phyloP scores from a whole-genome alignment of 768 basidiomycete genomes.

The Gloeostereum incarnatum region DNA sequence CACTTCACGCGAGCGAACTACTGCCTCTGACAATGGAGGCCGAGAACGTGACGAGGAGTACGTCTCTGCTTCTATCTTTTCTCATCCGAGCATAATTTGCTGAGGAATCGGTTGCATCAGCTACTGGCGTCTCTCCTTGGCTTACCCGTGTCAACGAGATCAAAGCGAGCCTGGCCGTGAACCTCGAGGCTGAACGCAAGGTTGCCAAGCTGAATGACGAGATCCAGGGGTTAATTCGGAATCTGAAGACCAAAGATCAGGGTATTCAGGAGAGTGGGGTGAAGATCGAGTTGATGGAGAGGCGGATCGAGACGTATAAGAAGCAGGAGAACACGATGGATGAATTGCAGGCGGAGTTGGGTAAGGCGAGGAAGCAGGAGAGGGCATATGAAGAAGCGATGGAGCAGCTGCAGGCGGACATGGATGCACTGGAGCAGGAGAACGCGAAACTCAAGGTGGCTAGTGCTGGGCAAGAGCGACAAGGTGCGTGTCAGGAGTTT shows the following conservation, averaged over 20 bases:
- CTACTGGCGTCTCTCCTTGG: slow-evolving; percentile 80
- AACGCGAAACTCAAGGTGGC: slow-evolving; percentile 72
- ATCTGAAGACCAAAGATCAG: slow-evolving; percentile 84
- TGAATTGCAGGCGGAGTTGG: slow-evolving; percentile 74
- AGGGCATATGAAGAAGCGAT: slow-evolving; percentile 88
- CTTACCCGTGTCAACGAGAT: slow-evolving; percentile 72
- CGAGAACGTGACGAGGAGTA: slow-evolving; percentile 76
- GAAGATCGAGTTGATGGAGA: slow-evolving; percentile 93
- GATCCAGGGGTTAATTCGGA: slow-evolving; percentile 78
- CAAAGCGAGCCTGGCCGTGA: slow-evolving; percentile 74
- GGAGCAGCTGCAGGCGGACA: slow-evolving; percentile 84
- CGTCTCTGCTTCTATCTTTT: slow-evolving; percentile 13
- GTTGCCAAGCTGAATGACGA: slow-evolving; percentile 83
- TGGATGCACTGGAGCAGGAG: slow-evolving; percentile 83
- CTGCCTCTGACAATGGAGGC: slow-evolving; percentile 64
- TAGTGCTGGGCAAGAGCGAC: slow-evolving; percentile 58
- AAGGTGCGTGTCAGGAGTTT: slow-evolving; percentile 35
- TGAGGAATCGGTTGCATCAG: slow-evolving; percentile 22
- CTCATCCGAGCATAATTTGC: background rate
- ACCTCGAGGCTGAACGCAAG: slow-evolving; percentile 88
- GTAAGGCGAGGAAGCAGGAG: slow-evolving; percentile 81
- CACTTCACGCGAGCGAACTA: slow-evolving; percentile 61
- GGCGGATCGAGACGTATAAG: slow-evolving; percentile 84
- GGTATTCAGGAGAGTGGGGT: slow-evolving; percentile 79
- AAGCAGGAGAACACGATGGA: slow-evolving; percentile 79